Conservation (phyloP, 768 basidiomycete genomes). For the Suillus cothurnatus region DNA sequence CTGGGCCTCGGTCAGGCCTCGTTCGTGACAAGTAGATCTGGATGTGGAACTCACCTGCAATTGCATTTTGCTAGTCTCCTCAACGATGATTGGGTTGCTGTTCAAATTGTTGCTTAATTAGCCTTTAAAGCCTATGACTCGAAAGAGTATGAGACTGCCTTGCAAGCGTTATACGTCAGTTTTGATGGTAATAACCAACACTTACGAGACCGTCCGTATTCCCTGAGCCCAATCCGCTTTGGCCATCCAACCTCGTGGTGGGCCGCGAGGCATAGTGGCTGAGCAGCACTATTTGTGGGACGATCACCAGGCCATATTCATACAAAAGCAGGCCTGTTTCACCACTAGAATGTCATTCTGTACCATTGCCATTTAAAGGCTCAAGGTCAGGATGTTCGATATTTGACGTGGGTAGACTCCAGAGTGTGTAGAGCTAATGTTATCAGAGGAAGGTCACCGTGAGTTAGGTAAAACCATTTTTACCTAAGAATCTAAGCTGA, state of each 20-base stretch:
- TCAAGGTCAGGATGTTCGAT: background rate
- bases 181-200: background rate
- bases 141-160: background rate
- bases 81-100: background rate
- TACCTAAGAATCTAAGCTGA: no score
- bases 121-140: background rate
- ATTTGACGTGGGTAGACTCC: background rate
- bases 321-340: slow-evolving; percentile 6
- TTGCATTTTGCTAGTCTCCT: background rate
- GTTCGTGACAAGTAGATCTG: background rate
- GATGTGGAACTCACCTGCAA: background rate
- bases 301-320: no score
- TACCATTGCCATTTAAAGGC: background rate
- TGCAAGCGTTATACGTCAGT: slow-evolving; percentile 1
- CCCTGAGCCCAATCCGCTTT: slow-evolving; percentile 4
- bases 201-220: background rate
- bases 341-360: background rate
- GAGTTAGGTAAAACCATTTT: no score
- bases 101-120: background rate
- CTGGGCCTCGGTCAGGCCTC: background rate
- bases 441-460: background rate
- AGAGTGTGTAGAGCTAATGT: background rate
- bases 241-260: background rate
- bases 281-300: background rate
- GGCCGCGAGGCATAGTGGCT: slow-evolving; percentile 6